Evolutionary conservation across 208 protist genomes (phyloP), one percentile per base, ranked within the genome.

Genomic region (Vickermania spadyakhi): DNA sequence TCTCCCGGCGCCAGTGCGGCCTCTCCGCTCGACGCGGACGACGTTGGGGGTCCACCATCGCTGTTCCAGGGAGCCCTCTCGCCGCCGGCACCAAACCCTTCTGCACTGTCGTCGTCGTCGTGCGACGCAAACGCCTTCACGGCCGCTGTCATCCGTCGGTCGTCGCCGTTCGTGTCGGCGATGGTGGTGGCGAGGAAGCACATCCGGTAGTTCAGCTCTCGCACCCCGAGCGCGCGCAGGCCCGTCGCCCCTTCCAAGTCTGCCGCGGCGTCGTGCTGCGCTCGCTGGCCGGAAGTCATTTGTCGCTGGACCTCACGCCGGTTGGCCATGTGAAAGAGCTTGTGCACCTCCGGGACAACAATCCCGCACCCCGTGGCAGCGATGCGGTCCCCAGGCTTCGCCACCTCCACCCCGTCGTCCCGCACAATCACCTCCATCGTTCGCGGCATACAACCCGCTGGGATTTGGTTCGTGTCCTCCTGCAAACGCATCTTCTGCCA

Each of bases 401-500:
- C 97, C n/a, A 91, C 79, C 65, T 99, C 98, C 3, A 99, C 98
- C 14, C 76, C 84, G 36, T 99, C 97, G 60, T 97, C 79, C 31
- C 98, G 92, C 11, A 99, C 77, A 49, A 99, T 96, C 31, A 99
- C 80, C 64, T 99, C 97, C 58, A 99, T 81, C n/a, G 93, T 97
- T 50, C 97, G 78, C 2, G 97, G 98, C 89, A 99, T 97, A 55
- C 77, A 92, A 0, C 98, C 97, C 2, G 94, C 79, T 0, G 97
- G 97, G 56, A 98, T 97, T 66, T 98, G 91, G 64, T 97, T 89
- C 1, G 97, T 63, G 65, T 97, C 93, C 75, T 99, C 96, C 73
- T 99, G 97, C 56, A 99, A 81, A 5, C 94, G 80, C 51, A 99
- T 75, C 51, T 98, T 97, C 80, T 99, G 99, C 97, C 98, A 99